Evolutionary conservation across 805 yeast species (phyloP).

Genomic region (Blastobotrys robertii): DNA sequence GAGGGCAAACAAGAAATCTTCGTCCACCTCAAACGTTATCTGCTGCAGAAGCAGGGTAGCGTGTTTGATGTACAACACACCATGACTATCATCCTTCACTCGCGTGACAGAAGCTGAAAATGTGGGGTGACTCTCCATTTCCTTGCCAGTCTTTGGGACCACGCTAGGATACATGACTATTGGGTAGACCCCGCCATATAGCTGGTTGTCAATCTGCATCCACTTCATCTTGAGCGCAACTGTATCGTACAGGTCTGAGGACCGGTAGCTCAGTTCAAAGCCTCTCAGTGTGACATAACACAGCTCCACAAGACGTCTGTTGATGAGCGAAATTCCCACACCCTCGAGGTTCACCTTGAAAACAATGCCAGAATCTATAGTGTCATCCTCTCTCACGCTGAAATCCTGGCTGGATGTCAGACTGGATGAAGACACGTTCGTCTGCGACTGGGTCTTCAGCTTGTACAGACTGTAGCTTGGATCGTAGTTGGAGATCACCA

Average conservation of each 20-base stretch:
- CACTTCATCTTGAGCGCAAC: conserved; percentile 76
- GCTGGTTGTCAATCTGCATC: conserved; percentile 90
- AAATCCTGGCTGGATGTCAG: conserved; percentile 11
- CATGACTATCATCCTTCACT: conserved; percentile 83
- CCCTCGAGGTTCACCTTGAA: conserved; percentile 62
- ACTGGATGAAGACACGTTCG: conserved; percentile 7
- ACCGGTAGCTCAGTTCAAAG: conserved; percentile 67
- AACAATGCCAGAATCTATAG: conserved; percentile 43
- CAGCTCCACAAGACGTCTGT: conserved; percentile 60
- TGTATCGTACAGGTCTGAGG: conserved; percentile 76
- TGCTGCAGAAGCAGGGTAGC: conserved; percentile 87
- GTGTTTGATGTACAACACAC: conserved; percentile 81
- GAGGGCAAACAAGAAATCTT: conserved; percentile 77
- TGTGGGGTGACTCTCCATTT: conserved; percentile 82
- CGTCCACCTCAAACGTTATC: conserved; percentile 86
- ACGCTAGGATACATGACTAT: conserved; percentile 84
- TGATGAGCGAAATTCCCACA: conserved; percentile 76
- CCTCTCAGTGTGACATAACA: conserved; percentile 80
- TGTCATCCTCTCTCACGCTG: conserved; percentile 32
- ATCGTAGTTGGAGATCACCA: conserved; percentile 75
- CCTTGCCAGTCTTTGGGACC: conserved; percentile 73
- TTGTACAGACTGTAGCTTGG: conserved; percentile 70
- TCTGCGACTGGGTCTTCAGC: conserved; percentile 24
- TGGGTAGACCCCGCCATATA: conserved; percentile 82
- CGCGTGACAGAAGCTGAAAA: conserved; percentile 76